Conservation (phyloP, 805 yeast genomes). For the Gaillardinia entomophila region DNA sequence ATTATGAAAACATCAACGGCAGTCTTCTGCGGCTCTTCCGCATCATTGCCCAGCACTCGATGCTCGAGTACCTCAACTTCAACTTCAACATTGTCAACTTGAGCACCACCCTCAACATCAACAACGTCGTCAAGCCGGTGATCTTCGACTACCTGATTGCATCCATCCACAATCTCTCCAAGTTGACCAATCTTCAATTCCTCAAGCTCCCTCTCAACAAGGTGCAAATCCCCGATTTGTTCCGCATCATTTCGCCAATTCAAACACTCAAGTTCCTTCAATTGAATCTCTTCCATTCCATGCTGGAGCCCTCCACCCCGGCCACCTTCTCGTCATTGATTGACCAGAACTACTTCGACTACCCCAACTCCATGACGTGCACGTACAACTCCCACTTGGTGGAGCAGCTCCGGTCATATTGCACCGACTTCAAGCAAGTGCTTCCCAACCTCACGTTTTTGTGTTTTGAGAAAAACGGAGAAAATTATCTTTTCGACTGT, state of each 20-base stretch:
- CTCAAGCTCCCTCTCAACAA: conserved; percentile 7
- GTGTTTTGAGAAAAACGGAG: neutral
- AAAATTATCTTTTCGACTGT: neutral
- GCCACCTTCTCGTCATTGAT: conserved; percentile 3
- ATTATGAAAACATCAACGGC: conserved; percentile 3
- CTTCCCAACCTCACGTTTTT: neutral
- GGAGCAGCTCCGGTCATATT: neutral
- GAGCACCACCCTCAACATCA: neutral
- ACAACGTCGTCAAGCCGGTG: conserved; percentile 1
- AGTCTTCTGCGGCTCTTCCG: conserved; percentile 2
- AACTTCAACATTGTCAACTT: conserved; percentile 2
- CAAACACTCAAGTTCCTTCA: conserved; percentile 1
- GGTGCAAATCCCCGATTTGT: conserved; percentile 3
- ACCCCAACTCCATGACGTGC: conserved; percentile 3
- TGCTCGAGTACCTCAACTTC: conserved; percentile 3
- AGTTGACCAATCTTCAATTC: conserved; percentile 2
- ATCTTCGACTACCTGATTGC: conserved; percentile 1
- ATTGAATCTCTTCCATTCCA: conserved; percentile 2
- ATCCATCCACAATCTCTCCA: conserved; percentile 1
- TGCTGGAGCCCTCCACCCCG: neutral
- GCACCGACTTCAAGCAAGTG: neutral
- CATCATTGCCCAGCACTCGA: conserved; percentile 1
- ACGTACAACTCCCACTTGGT: neutral
- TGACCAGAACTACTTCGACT: conserved; percentile 4
- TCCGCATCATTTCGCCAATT: conserved; percentile 2